phyloP scores from a whole-genome alignment of 2,329 filamentous ascomycete species.

The Chalaropsis thielavioides region DNA sequence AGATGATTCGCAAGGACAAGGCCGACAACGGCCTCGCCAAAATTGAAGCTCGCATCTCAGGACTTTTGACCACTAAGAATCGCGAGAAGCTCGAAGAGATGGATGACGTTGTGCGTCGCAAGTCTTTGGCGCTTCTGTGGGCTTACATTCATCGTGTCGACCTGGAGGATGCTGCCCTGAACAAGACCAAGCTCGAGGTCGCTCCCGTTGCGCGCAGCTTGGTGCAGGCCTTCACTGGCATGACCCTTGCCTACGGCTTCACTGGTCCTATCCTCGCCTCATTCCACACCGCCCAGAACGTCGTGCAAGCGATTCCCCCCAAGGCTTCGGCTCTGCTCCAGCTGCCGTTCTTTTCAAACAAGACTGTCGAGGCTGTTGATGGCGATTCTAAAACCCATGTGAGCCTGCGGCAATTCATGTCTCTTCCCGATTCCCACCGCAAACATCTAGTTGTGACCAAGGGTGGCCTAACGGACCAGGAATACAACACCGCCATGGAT shows the following conservation, averaged over 20 bases:
- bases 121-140: constrained; percentile 83
- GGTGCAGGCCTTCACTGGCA: constrained; percentile 74
- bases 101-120: constrained; percentile 66
- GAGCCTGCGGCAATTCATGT: constrained; percentile 79
- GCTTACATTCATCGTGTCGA: constrained; percentile 84
- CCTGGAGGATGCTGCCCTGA: constrained; percentile 60
- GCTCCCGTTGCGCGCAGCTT: constrained; percentile 74
- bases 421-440: constrained; percentile 59
- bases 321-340: constrained; percentile 78
- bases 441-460: constrained; percentile 55
- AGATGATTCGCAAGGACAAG: constrained; percentile 60
- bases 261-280: constrained; percentile 68
- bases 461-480: constrained; percentile 54
- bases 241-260: constrained; percentile 75
- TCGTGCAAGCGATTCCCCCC: constrained; percentile 81
- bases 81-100: constrained; percentile 62
- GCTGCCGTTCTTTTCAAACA: constrained; percentile 69
- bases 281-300: constrained; percentile 66
- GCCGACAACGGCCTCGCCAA: constrained; percentile 69
- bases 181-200: constrained; percentile 77
- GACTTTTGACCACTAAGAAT: constrained; percentile 52
- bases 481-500: constrained; percentile 61
- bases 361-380: constrained; percentile 52
- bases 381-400: constrained; percentile 61
- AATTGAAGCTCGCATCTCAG: constrained; percentile 67